Evolutionary conservation across 2,329 filamentous ascomycete genomes (phyloP).

Genomic region (Cladorrhinum sp.): DNA sequence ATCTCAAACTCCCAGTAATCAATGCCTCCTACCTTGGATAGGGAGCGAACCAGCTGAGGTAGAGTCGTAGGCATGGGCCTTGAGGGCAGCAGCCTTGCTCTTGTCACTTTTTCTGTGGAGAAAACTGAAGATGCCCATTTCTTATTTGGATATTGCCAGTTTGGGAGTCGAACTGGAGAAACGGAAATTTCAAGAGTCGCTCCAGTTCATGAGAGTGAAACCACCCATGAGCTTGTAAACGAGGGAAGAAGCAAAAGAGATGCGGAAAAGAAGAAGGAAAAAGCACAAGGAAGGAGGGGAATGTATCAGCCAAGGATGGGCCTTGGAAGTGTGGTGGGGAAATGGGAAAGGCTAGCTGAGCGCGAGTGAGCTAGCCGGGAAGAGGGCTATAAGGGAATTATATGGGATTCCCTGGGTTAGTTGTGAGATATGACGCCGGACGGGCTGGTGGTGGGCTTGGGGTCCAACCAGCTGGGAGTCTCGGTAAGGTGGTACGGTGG

Average conservation of each 20-base stretch:
- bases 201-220: not conserved
- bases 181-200: not conserved
- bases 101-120: slow-evolving; percentile 29
- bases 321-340: not conserved
- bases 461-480: not conserved
- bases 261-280: not conserved
- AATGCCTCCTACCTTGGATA: slow-evolving; percentile 25
- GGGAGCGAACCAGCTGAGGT: slow-evolving; percentile 21
- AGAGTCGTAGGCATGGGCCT: slow-evolving; percentile 25
- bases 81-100: slow-evolving; percentile 16
- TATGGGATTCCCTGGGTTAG: slow-evolving; percentile 1
- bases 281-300: not conserved
- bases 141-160: slow-evolving; percentile 11
- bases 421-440: not conserved
- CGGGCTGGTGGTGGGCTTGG: not conserved
- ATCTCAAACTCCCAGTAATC: not conserved
- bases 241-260: not conserved
- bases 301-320: slow-evolving; percentile 4
- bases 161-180: slow-evolving; percentile 11
- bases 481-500: not conserved
- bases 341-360: slow-evolving; percentile 1
- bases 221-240: not conserved
- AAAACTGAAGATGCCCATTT: slow-evolving; percentile 35
- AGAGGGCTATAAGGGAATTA: not conserved
- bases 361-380: not conserved